Conservation (phyloP, 331 rosid species). For the Rhamnella rubrinervis region DNA sequence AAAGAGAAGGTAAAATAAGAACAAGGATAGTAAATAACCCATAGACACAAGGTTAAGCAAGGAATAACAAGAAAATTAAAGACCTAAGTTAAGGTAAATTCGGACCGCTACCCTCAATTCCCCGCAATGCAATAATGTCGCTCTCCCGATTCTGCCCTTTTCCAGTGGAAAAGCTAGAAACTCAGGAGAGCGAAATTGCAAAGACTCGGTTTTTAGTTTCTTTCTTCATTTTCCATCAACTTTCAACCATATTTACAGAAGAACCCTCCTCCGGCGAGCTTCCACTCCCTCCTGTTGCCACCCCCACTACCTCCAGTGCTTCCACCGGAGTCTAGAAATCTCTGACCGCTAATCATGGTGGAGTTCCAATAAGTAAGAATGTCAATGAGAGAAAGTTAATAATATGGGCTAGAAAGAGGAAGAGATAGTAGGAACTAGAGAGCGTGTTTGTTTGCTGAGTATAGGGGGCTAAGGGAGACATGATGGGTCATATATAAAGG, state of each 20-base stretch:
- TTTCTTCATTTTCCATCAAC: conserved; percentile 21
- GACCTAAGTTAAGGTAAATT: conserved; percentile 44
- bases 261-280: conserved; percentile 25
- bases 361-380: conserved; percentile 7
- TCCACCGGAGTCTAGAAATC: not conserved
- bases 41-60: conserved; percentile 23
- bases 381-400: conserved; percentile 1
- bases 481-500: conserved; percentile 78
- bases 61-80: conserved; percentile 25
- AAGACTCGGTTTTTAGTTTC: conserved; percentile 39
- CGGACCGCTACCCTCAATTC: conserved; percentile 99
- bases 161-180: conserved; percentile 36
- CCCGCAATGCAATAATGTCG: conserved; percentile 92
- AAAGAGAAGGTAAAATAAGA: conserved; percentile 2
- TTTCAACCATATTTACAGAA: conserved; percentile 28
- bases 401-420: not conserved
- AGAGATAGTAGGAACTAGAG: conserved; percentile 16
- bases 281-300: conserved; percentile 21
- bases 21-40: conserved; percentile 23
- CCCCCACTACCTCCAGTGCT: conserved; percentile 1
- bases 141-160: conserved; percentile 72
- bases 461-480: conserved; percentile 48
- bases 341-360: conserved; percentile 9
- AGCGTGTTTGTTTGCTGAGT: conserved; percentile 19
- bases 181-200: conserved; percentile 91